Evolutionary conservation across 75 land plant genomes (phyloP), one percentile per base, ranked within the genome.

Genomic region (Pseudotsuga menziesii): DNA sequence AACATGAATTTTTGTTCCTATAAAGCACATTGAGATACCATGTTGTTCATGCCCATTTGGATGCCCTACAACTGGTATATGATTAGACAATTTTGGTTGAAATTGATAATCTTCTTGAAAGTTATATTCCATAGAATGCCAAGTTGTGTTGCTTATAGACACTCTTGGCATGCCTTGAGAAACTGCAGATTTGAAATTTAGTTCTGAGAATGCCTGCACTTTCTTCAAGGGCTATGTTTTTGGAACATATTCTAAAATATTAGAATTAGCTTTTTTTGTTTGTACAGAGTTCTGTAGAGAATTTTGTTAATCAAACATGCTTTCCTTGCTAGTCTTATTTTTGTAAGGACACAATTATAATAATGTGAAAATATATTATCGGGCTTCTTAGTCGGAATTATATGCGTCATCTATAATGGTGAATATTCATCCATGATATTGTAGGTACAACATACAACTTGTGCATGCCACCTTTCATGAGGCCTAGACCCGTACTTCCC

Each of bases 211-310:
- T 66, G 70, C 17, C 2, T 16, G 70, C 41, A 35, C 35, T 39
- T 32, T 35, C 17, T 14, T 17, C 12, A 64, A 59, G 23, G 19
- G 29, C 25, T 61, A 26, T 32, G 39, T 19, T 64, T 27, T 64
- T 63, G 7, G 57, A 36, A 23, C 56, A 48, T 76, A 25, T 71
- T 70, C 62, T 35, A 52, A 60, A 80, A 3, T 36, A 75, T 25
- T 67, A 58, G 14, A 76, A 75, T 72, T 83, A 84, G 27, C 36
- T 9, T 73, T 44, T 22, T 44, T 44, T 48, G 20, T 73, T 44
- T 54, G 27, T 8, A 44, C 56, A 29, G 56, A n/a, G 71, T 27
- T 61, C 1, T 72, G 4, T 11, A 83, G 70, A 35, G 91, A 80
- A 66, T 66, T 27, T 39, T 66, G 70, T 66, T 29, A 0, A 0